A percentile compares a stretch with the other conserved stretches of the same genome.
These are phyloP conservation scores for Funneliformis mosseae DNA, from an alignment of 192 early-diverging fungal genomes.

Conservation along the genomic window DNA sequence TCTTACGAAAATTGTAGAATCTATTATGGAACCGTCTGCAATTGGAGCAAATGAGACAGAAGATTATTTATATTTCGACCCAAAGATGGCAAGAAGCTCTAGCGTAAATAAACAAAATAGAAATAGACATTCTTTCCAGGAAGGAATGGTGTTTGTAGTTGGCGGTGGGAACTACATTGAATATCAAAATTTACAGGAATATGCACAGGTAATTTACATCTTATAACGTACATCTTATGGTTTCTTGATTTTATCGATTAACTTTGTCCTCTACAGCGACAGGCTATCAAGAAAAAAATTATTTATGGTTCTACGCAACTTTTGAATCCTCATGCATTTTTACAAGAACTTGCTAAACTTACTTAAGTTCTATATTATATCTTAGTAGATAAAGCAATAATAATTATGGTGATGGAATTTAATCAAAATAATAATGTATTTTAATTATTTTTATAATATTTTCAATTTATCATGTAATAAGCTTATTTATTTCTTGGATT, in stretches of 20 bases:
- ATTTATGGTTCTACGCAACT: slow-evolving; percentile 95
- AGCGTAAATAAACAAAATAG: slow-evolving; percentile 54
- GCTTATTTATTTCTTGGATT: too few species aligned
- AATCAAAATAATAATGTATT: too few species aligned
- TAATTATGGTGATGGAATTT: too few species aligned
- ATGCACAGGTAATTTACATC: slow-evolving; percentile 63
- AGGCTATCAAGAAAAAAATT: slow-evolving; percentile 71
- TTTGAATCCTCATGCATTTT: slow-evolving; percentile 75
- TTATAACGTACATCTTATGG: neutral
- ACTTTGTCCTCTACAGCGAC: slow-evolving; percentile 26
- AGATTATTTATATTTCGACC: slow-evolving; percentile 90
- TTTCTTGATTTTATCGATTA: neutral
- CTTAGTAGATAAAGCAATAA: too few species aligned
- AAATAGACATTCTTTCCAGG: slow-evolving; percentile 65
- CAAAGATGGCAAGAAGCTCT: slow-evolving; percentile 60
- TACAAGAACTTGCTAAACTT: slow-evolving; percentile 76
- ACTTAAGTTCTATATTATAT: slow-evolving; percentile 40
- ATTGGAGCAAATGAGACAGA: slow-evolving; percentile 62
- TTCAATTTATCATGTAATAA: too few species aligned
- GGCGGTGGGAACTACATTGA: slow-evolving; percentile 99
- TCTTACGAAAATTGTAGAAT: slow-evolving; percentile 80
- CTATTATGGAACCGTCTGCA: slow-evolving; percentile 75
- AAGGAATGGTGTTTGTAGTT: slow-evolving; percentile 97
- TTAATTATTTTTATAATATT: too few species aligned
- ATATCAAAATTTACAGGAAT: slow-evolving; percentile 94